phyloP scores from a whole-genome alignment of 129 eudicot genomes.

The Calendula officinalis region DNA sequence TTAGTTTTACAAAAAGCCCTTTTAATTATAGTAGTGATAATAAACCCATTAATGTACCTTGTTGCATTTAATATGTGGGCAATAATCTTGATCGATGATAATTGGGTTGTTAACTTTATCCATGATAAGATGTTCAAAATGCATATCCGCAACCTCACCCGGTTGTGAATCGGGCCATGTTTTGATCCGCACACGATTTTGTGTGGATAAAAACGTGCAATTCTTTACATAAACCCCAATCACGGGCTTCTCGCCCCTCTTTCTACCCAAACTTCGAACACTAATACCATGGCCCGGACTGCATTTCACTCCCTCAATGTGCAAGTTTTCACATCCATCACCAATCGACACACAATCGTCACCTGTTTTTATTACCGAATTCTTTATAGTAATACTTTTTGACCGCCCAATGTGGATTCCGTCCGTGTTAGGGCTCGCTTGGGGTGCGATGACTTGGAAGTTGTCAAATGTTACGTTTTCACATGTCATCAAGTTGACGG shows the following conservation, averaged over 20 bases:
- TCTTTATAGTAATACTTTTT: slow-evolving; percentile 23
- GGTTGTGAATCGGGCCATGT: slow-evolving; percentile 50
- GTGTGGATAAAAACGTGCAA: slow-evolving; percentile 35
- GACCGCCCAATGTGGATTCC: slow-evolving; percentile 60
- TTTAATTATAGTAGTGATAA: too few species aligned
- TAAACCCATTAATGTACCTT: too few species aligned
- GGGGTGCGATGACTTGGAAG: slow-evolving; percentile 38
- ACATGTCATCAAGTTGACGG: slow-evolving; percentile 34
- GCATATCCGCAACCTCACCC: slow-evolving; percentile 28
- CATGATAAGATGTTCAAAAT: slow-evolving; percentile 48
- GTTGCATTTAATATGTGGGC: slow-evolving; percentile 45
- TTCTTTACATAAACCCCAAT: slow-evolving; percentile 39
- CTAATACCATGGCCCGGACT: slow-evolving; percentile 77
- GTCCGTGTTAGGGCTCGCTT: slow-evolving; percentile 46
- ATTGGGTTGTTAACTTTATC: slow-evolving; percentile 44
- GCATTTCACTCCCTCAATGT: slow-evolving; percentile 40
- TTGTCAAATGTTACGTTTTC: slow-evolving; percentile 34
- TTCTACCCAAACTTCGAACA: slow-evolving; percentile 59
- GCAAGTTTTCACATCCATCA: slow-evolving; percentile 39
- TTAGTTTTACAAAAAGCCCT: too few species aligned
- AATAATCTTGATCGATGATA: slow-evolving; percentile 55
- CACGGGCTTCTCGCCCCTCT: slow-evolving; percentile 37
- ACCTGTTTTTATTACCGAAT: slow-evolving; percentile 42
- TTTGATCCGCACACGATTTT: slow-evolving; percentile 49
- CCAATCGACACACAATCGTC: slow-evolving; percentile 73